Evolutionary conservation across 202 grass and related monocot species (phyloP), one percentile per base, ranked within the genome.

Genomic region (Bolboschoenoplectus hybrid): DNA sequence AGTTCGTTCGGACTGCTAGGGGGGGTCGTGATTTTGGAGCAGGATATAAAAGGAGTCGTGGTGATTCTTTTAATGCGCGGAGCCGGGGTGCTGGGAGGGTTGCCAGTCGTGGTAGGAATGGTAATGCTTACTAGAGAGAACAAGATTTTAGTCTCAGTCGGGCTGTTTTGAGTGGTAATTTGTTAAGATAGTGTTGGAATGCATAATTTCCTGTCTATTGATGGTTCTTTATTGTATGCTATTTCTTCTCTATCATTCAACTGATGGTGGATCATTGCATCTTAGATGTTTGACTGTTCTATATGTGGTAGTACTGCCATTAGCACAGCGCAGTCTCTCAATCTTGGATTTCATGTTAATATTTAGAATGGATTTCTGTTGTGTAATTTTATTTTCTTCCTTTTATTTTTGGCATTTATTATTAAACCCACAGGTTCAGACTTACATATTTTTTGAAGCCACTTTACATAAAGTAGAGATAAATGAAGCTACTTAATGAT

Each of bases 31-130:
- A 91, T 63, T 89, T 86, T 81, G 88, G 89, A 11, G 71, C 17
- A 61, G 87, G 83, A 51, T 95, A 88, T 88, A 79, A 60, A n/a
- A 88, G 85, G 81, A 77, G 74, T 83, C 88, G 56, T 58, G 82
- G 85, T 63, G 87, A 72, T 85, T 67, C 93, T 63, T 89, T 86
- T 77, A 68, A 85, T 3, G 61, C 63, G 1, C 69, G 88, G 80
- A 86, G 79, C 53, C 62, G 67, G 73, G 90, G 86, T 75, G 85
- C 85, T 26, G 71, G 74, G 9, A 86, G 58, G 63, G 72, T 82
- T 86, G 89, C 81, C 49, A 74, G 70, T 2, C 82, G 73, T 81
- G 85, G 81, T 88, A 93, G 92, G 90, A 85, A 81, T 36, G 89
- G 88, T 38, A 86, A 87, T 9, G 52, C 50, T 63, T 94, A 84